Base-by-base conservation (phyloP, 1,139 yeast genomes). In the Scheffersomyces quercinus region DNA sequence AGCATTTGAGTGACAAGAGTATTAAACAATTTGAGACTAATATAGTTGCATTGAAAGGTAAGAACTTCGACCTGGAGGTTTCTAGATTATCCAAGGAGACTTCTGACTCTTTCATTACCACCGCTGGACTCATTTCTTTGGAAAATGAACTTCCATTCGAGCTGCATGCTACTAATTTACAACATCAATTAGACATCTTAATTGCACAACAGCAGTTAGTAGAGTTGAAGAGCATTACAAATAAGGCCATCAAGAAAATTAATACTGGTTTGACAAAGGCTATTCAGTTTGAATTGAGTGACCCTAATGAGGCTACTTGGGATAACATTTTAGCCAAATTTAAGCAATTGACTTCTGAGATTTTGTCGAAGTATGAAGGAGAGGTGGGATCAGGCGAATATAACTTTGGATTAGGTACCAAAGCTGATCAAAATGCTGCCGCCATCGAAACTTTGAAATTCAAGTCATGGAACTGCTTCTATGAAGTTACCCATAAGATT, bases 371-470 rank as follows among this genome's bases (percentile, higher is more conserved):
- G 36, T 67, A 60, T 46, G 40, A 49, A 10, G 34, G 36, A 1
- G 42, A 31, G 1, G 61, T 46, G 36, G 60, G 46, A 4, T 62
- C 55, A 1, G 61, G 44, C 1, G 33, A 3, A 0, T 75, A 66
- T 50, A 90, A 88, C 56, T 88, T 89, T 55, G 81, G 77, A 20
- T 67, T 86, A 29, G 96, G 89, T 2, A 75, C 83, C 2, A 44
- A 73, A 2, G 58, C 54, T 1, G 71, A 64, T 2, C 70, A 67
- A 28, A 84, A 82, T 54, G 51, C 50, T 2, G 54, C 56, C 3
- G 73, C 81, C 1, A 64, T 68, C 8, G 58, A 61, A 16, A 71
- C 69, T 37, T 69, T 89, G 42, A 68, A 75, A 39, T 71, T 71
- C 50, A 67, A 71, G 38, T 77, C 88, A 1, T 91, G 98, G 97